Evolutionary conservation across 2,329 filamentous ascomycete species (phyloP).

Genomic region (Teratosphaeria epicoccoides): DNA sequence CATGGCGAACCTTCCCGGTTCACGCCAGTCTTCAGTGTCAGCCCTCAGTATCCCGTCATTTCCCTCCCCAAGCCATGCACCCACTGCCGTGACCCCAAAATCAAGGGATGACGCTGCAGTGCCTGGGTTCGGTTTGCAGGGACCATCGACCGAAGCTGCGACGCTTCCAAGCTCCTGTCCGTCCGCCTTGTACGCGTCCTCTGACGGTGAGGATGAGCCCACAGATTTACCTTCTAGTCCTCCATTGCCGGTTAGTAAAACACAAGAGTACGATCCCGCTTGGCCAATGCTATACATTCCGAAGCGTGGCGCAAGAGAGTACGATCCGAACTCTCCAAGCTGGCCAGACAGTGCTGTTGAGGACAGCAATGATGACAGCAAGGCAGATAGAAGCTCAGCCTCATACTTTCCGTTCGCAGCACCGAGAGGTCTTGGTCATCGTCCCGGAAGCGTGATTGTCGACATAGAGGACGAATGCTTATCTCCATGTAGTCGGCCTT

Average conservation of each 20-base stretch:
- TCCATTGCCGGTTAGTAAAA: constrained; percentile 13
- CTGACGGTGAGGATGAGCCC: constrained; percentile 4
- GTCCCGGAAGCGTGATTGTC: neutral
- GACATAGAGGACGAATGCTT: constrained; percentile 3
- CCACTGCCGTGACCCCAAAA: constrained; percentile 5
- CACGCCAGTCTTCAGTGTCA: neutral
- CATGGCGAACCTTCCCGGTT: neutral
- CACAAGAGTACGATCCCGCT: constrained; percentile 19
- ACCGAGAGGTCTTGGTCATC: neutral
- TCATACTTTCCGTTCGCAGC: constrained; percentile 12
- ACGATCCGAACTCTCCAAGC: constrained; percentile 21
- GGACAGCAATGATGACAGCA: neutral
- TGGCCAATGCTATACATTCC: constrained; percentile 16
- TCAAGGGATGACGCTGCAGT: constrained; percentile 10
- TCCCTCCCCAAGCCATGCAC: constrained; percentile 4
- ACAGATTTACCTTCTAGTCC: constrained; percentile 18
- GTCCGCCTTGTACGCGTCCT: constrained; percentile 11
- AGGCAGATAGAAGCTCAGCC: constrained; percentile 10
- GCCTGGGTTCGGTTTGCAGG: constrained; percentile 17
- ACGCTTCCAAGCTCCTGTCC: constrained; percentile 10
- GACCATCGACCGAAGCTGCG: constrained; percentile 12
- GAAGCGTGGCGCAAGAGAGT: constrained; percentile 11
- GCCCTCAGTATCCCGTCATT: constrained; percentile 4
- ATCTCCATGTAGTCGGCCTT: constrained; percentile 10
- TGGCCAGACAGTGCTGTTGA: constrained; percentile 2